These are phyloP conservation scores for Hypseocharis bilobata DNA, from an alignment of 441 rosid species.

Conservation along the genomic window DNA sequence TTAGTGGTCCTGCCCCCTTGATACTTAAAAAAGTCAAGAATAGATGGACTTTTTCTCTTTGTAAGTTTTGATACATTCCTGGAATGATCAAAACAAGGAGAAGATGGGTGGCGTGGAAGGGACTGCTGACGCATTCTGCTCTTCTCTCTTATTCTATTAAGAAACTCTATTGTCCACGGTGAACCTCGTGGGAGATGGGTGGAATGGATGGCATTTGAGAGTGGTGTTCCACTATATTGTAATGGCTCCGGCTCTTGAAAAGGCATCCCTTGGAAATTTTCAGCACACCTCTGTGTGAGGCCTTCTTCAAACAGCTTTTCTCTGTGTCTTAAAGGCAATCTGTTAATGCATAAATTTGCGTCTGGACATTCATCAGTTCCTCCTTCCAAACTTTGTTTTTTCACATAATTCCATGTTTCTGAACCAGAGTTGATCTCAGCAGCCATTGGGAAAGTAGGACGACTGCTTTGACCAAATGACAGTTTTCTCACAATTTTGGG, in stretches of 20 bases:
- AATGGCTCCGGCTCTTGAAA: conserved; percentile 40
- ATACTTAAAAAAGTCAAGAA: conserved; percentile 70
- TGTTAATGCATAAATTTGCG: conserved; percentile 24
- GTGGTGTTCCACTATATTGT: conserved; percentile 49
- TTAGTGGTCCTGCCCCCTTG: conserved; percentile 48
- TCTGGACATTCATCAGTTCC: conserved; percentile 20
- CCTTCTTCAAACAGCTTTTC: conserved; percentile 35
- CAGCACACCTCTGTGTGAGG: conserved; percentile 32
- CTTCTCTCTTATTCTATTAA: conserved; percentile 71
- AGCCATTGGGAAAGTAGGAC: conserved; percentile 38
- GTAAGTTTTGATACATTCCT: conserved; percentile 34
- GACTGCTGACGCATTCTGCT: conserved; percentile 54
- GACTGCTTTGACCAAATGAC: conserved; percentile 37
- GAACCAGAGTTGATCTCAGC: conserved; percentile 39
- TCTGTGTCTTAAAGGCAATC: conserved; percentile 28
- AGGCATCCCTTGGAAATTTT: conserved; percentile 25
- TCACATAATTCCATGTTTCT: conserved; percentile 28
- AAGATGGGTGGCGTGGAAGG: conserved; percentile 41
- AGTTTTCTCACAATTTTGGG: conserved; percentile 44
- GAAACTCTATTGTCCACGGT: conserved; percentile 92
- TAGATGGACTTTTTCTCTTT: conserved; percentile 70
- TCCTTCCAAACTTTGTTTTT: conserved; percentile 25
- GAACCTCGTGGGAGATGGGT: conserved; percentile 47
- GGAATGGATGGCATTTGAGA: conserved; percentile 53
- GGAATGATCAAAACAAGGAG: conserved; percentile 31